Base-by-base conservation (phyloP, 257 asterid species). In the Knoxia roxburghii region DNA sequence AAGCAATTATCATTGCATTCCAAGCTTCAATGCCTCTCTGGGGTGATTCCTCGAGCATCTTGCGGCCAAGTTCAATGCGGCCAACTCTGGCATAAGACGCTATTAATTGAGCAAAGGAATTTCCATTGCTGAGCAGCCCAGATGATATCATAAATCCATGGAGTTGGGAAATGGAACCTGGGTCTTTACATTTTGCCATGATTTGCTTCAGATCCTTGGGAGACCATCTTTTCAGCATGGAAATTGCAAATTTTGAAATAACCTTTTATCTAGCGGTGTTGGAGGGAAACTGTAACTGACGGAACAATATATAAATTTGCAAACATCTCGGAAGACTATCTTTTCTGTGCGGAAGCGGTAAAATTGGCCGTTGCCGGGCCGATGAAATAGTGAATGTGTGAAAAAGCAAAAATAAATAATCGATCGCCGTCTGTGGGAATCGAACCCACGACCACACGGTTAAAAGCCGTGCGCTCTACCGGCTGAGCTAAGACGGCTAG, bases 1-100 rank as follows among this genome's bases (percentile, higher is more conserved):
- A 83, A 11, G 75, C 86, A 21, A 79, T 70, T 64, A 91, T 73
- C 78, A 91, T 74, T 18, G 96, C 93, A 33, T 88, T 91, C 89
- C 95, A 91, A 70, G 86, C 78, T 70, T 75, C 81, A 32, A 82
- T 59, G 24, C 83, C 76, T 80, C 81, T 77, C 0, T 70, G 51
- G 0, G 96, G 83, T 84, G 79, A 67, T 79, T 51, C 61, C 43
- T 85, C 97, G 81, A 90, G 89, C 87, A 90, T 29, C 55, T 82
- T 78, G 51, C 57, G 84, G 71, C 93, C 96, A 43, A 65, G 30
- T 15, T 73, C 24, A 0, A 77, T 40, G 72, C 73, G 53, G 35
- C 88, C 87, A 5, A 65, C 74, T 78, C 85, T 76, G 0, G 72
- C 77, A 43, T 85, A 88, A 0, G 88, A 72, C 21, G 87, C 52